Conservation (phyloP, 805 yeast genomes). For the Pichia deserticola region DNA sequence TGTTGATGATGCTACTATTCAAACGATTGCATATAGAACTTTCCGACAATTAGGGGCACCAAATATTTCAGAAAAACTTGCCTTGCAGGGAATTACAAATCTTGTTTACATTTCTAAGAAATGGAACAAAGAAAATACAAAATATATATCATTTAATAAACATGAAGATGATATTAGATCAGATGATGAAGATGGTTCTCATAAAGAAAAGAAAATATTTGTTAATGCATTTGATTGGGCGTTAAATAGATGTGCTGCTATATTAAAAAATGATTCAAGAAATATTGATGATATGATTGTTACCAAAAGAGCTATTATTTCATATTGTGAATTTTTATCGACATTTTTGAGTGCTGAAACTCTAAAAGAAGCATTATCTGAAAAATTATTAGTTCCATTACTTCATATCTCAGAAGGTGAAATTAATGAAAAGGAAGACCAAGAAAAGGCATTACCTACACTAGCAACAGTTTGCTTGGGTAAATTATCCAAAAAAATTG, state of each 20-base stretch:
- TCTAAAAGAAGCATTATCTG: constrained; percentile 34
- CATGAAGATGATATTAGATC: background rate
- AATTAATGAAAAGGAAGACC: constrained; percentile 31
- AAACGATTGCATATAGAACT: constrained; percentile 56
- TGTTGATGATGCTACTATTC: constrained; percentile 39
- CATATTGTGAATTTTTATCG: constrained; percentile 57
- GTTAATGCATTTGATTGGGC: constrained; percentile 51
- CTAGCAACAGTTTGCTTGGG: constrained; percentile 60
- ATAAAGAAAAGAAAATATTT: constrained; percentile 19
- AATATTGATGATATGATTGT: constrained; percentile 42
- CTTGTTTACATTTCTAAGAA: constrained; percentile 49
- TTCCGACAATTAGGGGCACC: constrained; percentile 84
- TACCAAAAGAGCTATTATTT: constrained; percentile 64
- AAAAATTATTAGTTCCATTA: constrained; percentile 23
- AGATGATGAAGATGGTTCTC: constrained; percentile 12
- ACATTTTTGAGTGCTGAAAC: constrained; percentile 38
- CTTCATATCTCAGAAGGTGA: constrained; percentile 30
- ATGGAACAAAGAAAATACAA: constrained; percentile 48
- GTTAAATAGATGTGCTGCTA: constrained; percentile 49
- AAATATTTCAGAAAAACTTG: constrained; percentile 52
- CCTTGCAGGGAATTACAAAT: constrained; percentile 58
- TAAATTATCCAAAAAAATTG: constrained; percentile 59
- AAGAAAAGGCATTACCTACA: constrained; percentile 38
- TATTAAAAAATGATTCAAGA: constrained; percentile 58
- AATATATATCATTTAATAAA: constrained; percentile 23